These are phyloP conservation scores for Medakamo hakoo DNA, from an alignment of 139 green algal species.

Conservation along the genomic window DNA sequence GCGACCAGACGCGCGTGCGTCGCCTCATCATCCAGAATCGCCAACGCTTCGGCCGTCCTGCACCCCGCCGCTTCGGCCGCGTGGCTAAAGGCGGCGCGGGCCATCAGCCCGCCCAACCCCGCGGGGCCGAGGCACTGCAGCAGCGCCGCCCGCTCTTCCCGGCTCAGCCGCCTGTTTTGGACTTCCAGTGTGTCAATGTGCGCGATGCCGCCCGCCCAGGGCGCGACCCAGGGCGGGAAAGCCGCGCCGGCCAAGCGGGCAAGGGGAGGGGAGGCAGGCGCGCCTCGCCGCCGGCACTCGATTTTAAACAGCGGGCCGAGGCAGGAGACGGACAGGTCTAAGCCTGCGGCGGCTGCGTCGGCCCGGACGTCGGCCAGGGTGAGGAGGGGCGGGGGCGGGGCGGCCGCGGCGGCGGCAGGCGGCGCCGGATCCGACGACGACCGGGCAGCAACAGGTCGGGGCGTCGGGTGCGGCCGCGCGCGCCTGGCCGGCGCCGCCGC, in stretches of 20 bases:
- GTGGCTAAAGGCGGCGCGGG: neutral
- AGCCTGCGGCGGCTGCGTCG: no score
- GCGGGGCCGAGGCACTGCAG: no score
- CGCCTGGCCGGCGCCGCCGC: no score
- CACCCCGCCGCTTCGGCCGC: no score
- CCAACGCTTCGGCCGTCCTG: neutral
- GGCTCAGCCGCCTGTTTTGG: neutral
- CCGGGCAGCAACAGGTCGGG: no score
- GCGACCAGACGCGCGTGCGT: neutral
- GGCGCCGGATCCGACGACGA: no score
- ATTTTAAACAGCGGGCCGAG: neutral
- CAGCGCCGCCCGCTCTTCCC: neutral
- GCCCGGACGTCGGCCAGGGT: neutral
- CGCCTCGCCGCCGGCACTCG: neutral
- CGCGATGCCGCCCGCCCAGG: neutral
- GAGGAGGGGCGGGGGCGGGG: neutral
- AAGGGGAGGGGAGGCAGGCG: neutral
- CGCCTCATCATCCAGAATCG: neutral
- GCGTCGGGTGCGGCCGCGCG: no score
- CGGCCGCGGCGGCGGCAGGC: no score
- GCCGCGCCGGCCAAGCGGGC: no score
- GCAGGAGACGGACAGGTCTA: neutral
- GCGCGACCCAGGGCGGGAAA: no score
- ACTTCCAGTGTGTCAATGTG: neutral
- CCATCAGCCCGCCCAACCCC: neutral